Percentiles rank a stretch among this genome's conserved stretches.
phyloP scores from a whole-genome alignment of 2,329 filamentous ascomycete genomes.

The Monilinia vaccinii-corymbosi region DNA sequence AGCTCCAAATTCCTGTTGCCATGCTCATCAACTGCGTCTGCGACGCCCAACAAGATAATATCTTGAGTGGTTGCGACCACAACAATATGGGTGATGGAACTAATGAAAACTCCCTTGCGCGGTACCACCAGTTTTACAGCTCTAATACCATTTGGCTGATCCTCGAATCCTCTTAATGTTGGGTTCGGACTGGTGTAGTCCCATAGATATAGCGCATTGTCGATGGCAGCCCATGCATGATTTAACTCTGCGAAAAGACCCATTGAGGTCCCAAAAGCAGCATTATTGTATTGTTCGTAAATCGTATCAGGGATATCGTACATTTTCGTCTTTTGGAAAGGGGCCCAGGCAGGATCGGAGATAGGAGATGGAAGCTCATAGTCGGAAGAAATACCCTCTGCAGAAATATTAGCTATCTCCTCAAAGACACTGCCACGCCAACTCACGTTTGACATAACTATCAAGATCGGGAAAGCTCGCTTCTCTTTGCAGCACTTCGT shows the following conservation, averaged over 20 bases:
- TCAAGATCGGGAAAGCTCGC: constrained; percentile 82
- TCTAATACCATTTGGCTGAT: constrained; percentile 79
- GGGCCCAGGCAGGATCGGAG: constrained; percentile 64
- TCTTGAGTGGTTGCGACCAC: constrained; percentile 82
- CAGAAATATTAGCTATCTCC: constrained; percentile 22
- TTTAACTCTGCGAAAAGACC: constrained; percentile 91
- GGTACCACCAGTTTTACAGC: constrained; percentile 83
- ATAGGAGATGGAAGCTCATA: constrained; percentile 64
- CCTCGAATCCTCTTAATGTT: constrained; percentile 85
- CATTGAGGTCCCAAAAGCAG: constrained; percentile 84
- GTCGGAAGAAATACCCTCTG: constrained; percentile 83
- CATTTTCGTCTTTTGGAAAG: constrained; percentile 78
- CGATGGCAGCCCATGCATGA: constrained; percentile 91
- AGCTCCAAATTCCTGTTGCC: constrained; percentile 67
- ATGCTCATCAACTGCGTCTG: constrained; percentile 54
- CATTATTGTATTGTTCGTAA: constrained; percentile 84
- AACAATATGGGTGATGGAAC: constrained; percentile 76
- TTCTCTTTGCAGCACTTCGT: constrained; percentile 66
- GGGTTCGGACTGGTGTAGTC: constrained; percentile 92
- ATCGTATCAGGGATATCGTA: constrained; percentile 88
- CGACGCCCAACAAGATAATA: constrained; percentile 79
- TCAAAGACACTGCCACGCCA: neutral
- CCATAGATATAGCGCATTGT: constrained; percentile 95
- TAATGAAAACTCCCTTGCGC: constrained; percentile 78
- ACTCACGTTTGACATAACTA: constrained; percentile 78